Conservation (phyloP, 2,329 filamentous ascomycete species). For the Ustilaginoidea virens region DNA sequence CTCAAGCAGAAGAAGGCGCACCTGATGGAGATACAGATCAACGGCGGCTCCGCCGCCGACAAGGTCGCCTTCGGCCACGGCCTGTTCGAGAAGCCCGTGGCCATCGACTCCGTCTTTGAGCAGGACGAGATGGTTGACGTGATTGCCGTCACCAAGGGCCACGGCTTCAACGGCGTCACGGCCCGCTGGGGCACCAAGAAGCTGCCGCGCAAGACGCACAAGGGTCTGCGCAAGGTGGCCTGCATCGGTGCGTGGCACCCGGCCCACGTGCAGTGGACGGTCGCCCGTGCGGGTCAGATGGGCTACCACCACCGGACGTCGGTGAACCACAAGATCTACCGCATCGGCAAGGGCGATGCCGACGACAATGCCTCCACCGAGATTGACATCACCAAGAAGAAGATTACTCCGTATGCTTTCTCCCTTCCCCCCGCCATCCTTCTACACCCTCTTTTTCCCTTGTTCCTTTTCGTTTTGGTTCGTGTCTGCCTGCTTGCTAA, state of each 20-base stretch:
- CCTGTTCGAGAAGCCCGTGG: constrained; percentile 98
- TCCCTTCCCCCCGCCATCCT: not conserved
- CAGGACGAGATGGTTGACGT: constrained; percentile 99
- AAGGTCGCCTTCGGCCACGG: constrained; percentile 94
- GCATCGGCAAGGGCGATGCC: constrained; percentile 82
- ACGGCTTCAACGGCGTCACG: constrained; percentile 96
- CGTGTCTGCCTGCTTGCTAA: constrained; percentile 16
- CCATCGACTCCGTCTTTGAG: constrained; percentile 91
- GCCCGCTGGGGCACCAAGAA: constrained; percentile 99
- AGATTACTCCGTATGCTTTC: constrained; percentile 91
- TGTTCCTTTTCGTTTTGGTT: not conserved
- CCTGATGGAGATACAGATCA: constrained; percentile 99
- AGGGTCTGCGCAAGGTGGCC: constrained; percentile 99
- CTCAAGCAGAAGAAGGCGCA: constrained; percentile 99
- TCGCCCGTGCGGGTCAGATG: constrained; percentile 98
- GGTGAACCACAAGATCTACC: constrained; percentile 99
- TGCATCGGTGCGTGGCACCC: constrained; percentile 99
- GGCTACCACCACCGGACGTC: constrained; percentile 99
- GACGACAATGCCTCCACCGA: constrained; percentile 90
- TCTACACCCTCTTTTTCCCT: not conserved
- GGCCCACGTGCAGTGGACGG: constrained; percentile 99
- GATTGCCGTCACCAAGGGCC: constrained; percentile 98
- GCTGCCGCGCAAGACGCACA: constrained; percentile 99
- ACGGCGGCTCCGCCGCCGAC: constrained; percentile 87
- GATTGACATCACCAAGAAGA: constrained; percentile 96